A percentile compares a stretch with the other conserved stretches of the same genome.
Evolutionary conservation across 2,329 filamentous ascomycete species (phyloP).

Genomic region (Clarireedia paspali): DNA sequence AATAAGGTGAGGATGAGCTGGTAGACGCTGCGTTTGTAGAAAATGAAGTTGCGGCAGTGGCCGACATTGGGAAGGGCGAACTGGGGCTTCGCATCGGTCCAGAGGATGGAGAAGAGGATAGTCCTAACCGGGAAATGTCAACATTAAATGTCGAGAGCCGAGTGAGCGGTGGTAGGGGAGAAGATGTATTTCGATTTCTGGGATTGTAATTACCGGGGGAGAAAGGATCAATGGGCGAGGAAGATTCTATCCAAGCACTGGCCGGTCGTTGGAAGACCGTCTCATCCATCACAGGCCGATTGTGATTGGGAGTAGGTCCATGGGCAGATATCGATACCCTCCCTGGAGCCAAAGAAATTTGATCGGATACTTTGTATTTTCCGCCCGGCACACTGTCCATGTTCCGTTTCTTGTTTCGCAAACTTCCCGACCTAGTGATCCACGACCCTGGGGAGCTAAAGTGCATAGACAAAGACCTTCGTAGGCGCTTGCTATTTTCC

Average conservation of each 20-base stretch:
- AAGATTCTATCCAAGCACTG: slow-evolving; percentile 11
- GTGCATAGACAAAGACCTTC: slow-evolving; percentile 51
- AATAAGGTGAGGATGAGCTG: slow-evolving; percentile 20
- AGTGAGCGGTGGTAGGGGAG: slow-evolving; percentile 48
- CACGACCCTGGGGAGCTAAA: slow-evolving; percentile 49
- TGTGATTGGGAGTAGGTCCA: slow-evolving; percentile 14
- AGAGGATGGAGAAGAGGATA: slow-evolving; percentile 34
- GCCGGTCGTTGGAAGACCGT: slow-evolving; percentile 17
- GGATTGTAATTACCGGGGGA: slow-evolving; percentile 15
- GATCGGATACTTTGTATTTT: slow-evolving; percentile 48
- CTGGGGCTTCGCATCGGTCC: slow-evolving; percentile 21
- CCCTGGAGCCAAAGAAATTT: slow-evolving; percentile 31
- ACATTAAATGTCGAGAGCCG: slow-evolving; percentile 47
- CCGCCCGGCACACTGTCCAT: slow-evolving; percentile 35
- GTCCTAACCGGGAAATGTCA: slow-evolving; percentile 41
- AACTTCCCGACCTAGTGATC: slow-evolving; percentile 48
- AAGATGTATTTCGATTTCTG: slow-evolving; percentile 38
- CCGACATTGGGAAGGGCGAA: slow-evolving; percentile 26
- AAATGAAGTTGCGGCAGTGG: slow-evolving; percentile 30
- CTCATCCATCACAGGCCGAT: slow-evolving; percentile 21
- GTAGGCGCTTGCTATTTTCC: slow-evolving; percentile 32
- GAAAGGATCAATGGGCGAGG: slow-evolving; percentile 22
- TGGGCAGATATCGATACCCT: slow-evolving; percentile 22
- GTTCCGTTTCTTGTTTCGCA: slow-evolving; percentile 47
- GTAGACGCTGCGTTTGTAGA: slow-evolving; percentile 38